Conservation (phyloP, 78 protist species). For the Dictyostelium discoideum region DNA sequence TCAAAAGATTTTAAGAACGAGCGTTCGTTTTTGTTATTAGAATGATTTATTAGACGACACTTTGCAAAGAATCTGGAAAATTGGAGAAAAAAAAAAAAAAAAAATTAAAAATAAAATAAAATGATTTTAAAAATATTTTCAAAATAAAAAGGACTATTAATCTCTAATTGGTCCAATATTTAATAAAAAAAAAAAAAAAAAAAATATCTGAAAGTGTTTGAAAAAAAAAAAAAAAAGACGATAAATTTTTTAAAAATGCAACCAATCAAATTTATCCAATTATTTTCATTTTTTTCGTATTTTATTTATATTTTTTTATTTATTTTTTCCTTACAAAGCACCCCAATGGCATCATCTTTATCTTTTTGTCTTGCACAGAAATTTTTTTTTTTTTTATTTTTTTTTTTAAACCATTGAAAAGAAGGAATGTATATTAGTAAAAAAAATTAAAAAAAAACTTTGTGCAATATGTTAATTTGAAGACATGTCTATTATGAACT, state of each 20-base stretch:
- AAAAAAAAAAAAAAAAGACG: not conserved
- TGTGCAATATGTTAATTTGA: too few species aligned
- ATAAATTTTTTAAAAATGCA: not conserved
- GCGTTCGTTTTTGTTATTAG: not conserved
- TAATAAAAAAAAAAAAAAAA: not conserved
- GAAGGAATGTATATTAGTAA: too few species aligned
- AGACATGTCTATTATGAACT: too few species aligned
- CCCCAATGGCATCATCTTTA: not conserved
- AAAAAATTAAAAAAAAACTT: not conserved
- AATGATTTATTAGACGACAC: not conserved
- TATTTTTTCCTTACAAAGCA: too few species aligned
- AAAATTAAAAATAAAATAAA: not conserved
- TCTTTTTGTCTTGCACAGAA: not conserved
- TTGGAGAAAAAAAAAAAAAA: not conserved
- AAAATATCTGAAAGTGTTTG: not conserved
- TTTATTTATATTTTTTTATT: too few species aligned
- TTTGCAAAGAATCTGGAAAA: not conserved
- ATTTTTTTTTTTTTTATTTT: too few species aligned
- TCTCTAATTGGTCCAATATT: not conserved
- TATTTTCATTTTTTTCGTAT: not conserved
- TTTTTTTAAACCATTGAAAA: too few species aligned
- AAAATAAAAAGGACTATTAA: not conserved
- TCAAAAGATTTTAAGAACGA: not conserved
- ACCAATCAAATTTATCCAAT: not conserved
- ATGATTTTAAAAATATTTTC: not conserved